Evolutionary conservation across 179 eudicot genomes (phyloP).

Genomic region (Silene noctiflora): DNA sequence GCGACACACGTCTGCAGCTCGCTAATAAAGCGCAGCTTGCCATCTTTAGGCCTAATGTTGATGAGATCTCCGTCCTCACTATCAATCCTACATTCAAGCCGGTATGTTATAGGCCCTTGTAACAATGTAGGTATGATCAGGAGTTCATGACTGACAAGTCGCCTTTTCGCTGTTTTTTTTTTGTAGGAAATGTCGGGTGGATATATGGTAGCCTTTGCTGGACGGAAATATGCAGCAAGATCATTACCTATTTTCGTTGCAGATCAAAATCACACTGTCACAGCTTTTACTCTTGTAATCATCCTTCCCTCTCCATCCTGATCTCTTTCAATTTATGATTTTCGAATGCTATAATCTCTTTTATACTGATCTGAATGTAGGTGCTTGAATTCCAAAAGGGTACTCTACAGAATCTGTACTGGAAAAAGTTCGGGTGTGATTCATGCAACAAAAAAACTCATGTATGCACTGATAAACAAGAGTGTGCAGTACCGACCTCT

Average conservation of each 20-base stretch:
- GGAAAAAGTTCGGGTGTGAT: constrained; percentile 67
- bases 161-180: background rate
- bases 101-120: constrained; percentile 29
- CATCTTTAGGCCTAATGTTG: constrained; percentile 75
- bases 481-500: constrained; percentile 54
- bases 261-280: constrained; percentile 42
- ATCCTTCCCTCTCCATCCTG: background rate
- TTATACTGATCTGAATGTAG: constrained; percentile 22
- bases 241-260: constrained; percentile 68
- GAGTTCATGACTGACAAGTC: too few relatives aligned
- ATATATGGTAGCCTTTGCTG: constrained; percentile 92
- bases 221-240: constrained; percentile 73
- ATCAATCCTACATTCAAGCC: constrained; percentile 52
- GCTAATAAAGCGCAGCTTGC: constrained; percentile 46
- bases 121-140: background rate
- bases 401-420: constrained; percentile 59
- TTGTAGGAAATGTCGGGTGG: constrained; percentile 50
- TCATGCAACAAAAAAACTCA: constrained; percentile 39
- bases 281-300: constrained; percentile 65
- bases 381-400: constrained; percentile 81
- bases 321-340: background rate
- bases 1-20: constrained; percentile 64
- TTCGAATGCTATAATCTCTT: background rate
- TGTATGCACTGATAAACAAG: constrained; percentile 52
- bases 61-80: constrained; percentile 74